Percentiles rank a stretch among this genome's conserved stretches.
Evolutionary conservation across 1,139 yeast species (phyloP).

Genomic region (Geotrichum australiense): DNA sequence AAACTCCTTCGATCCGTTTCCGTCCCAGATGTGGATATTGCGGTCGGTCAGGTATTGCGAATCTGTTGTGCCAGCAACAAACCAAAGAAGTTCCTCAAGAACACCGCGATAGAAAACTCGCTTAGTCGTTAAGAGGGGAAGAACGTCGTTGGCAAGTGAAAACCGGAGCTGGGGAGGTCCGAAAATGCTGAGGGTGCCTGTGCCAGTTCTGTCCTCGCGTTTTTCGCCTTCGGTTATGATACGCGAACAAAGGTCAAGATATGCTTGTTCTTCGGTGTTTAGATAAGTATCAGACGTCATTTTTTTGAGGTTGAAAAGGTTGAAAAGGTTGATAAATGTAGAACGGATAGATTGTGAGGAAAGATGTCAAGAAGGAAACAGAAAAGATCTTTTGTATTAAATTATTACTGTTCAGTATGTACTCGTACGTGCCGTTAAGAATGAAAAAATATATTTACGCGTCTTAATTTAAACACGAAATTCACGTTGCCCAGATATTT

Average conservation of each 20-base stretch:
- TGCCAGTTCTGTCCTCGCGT: conserved; percentile 94
- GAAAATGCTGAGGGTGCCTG: conserved; percentile 84
- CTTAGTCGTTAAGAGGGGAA: conserved; percentile 90
- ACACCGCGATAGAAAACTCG: conserved; percentile 87
- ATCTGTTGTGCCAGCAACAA: conserved; percentile 82
- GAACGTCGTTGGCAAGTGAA: conserved; percentile 58
- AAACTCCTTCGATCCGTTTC: conserved; percentile 93
- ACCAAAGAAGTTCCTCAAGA: conserved; percentile 87
- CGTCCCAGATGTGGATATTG: conserved; percentile 97
- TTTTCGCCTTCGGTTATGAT: conserved; percentile 81
- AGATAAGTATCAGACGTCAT: neutral
- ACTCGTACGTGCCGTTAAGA: too few species aligned
- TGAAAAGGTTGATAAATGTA: neutral
- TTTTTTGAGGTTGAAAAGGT: neutral
- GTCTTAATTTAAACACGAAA: too few species aligned
- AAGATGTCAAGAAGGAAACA: neutral
- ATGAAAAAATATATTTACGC: too few species aligned
- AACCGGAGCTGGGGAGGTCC: conserved; percentile 96
- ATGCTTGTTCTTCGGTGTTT: conserved; percentile 69
- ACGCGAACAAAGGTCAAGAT: conserved; percentile 68
- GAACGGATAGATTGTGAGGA: neutral
- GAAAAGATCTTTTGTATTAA: too few species aligned
- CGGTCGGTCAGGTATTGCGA: conserved; percentile 69
- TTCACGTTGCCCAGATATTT: too few species aligned
- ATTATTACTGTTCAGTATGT: neutral